Evolutionary conservation across 371 early-diverging fungal genomes (phyloP), one percentile per base, ranked within the genome.

Genomic region (Mucor velutinosus): DNA sequence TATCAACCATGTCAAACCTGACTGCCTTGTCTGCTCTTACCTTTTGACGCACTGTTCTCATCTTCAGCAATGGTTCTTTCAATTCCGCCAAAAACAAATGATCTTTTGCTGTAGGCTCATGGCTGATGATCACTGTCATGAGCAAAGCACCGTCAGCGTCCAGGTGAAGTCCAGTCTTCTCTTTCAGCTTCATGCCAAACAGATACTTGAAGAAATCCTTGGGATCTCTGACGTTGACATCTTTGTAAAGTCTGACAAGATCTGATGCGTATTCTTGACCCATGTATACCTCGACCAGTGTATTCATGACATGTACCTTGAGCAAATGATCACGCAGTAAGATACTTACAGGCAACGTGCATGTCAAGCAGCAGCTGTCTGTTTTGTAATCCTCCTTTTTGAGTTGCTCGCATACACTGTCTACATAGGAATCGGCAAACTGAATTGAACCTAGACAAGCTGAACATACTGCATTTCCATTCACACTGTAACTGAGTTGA

Each of bases 71-170:
- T 0, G 91, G 87, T 4, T 85, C 76, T 14, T 86, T 79, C 33
- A 89, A 82, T 25, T 75, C 76, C 7, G 89, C 84, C 65, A 94
- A 78, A 56, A 92, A 91, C 59, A 82, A 68, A 67, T 87, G 92
- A 55, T 91, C 92, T 8, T 78, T 68, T 15, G 79, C 78, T 0
- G 92, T 85, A 25, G 82, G 82, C 4, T 76, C 72, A 68, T 93
- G 92, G 7, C 78, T 80, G 53, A 88, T 75, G 4, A 84, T 83
- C 0, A 92, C 74, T 1, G 81, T 85, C 69, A 93, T 82, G 49
- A 78, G 77, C 25, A 92, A 81, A 19, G 81, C 79, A 7, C 70
- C 66, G 8, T 72, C 69, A 0, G 55, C 55, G 39, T 76, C 71
- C 56, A 78, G 70, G 0, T 60, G 64, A 21, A 79, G 30, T 1